These are phyloP conservation scores for Penicillium italicum DNA, from an alignment of 2,329 filamentous ascomycete genomes.

Conservation along the genomic window DNA sequence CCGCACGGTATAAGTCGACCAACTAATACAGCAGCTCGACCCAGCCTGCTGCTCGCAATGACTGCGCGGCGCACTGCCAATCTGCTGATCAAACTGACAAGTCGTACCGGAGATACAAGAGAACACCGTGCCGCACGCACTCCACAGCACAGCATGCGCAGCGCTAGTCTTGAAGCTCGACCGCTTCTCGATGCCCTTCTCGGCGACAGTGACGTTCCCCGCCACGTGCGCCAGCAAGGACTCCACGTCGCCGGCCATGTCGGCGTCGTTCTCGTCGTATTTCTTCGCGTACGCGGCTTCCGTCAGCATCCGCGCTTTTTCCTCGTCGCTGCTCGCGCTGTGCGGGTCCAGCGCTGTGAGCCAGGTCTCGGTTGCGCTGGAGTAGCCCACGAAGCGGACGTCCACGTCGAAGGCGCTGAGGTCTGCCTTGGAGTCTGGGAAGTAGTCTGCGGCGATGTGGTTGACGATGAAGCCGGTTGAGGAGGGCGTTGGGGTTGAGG, in stretches of 20 bases:
- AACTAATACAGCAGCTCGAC: background rate
- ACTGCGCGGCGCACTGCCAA: background rate
- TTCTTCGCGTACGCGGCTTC: background rate
- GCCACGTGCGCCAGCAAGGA: background rate
- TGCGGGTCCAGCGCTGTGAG: background rate
- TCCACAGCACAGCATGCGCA: background rate
- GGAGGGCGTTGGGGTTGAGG: background rate
- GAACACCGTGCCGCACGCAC: background rate
- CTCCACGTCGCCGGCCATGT: background rate
- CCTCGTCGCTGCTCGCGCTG: background rate
- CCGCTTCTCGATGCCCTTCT: background rate
- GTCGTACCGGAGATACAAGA: background rate
- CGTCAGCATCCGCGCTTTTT: background rate
- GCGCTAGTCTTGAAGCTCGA: background rate
- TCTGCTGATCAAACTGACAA: background rate
- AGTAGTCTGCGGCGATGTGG: constrained; percentile 1
- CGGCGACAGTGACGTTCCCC: background rate
- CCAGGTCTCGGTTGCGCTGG: background rate
- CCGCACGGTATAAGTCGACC: background rate
- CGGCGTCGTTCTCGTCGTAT: background rate
- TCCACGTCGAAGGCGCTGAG: constrained; percentile 2
- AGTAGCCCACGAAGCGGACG: background rate
- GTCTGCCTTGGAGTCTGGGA: background rate
- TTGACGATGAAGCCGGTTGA: background rate
- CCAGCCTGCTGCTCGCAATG: background rate